Percentiles rank a stretch among this genome's conserved stretches.
These are phyloP conservation scores for Malassezia sympodialis DNA, from an alignment of 1,284 basidiomycete species.

Conservation along the genomic window DNA sequence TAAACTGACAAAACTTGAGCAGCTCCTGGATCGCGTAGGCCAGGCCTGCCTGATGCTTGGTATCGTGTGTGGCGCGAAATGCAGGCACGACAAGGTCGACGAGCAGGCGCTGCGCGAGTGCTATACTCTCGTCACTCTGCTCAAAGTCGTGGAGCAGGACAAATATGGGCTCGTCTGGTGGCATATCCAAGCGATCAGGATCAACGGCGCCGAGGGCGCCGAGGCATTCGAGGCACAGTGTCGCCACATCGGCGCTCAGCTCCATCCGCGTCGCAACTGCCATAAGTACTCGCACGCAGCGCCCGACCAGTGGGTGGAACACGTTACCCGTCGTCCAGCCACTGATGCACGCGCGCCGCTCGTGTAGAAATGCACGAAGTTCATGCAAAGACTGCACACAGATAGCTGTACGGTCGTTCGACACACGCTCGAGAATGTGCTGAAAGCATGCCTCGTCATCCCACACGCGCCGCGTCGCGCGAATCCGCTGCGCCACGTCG, in stretches of 20 bases:
- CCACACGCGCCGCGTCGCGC: constrained; percentile 49
- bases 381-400: constrained; percentile 68
- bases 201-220: constrained; percentile 91
- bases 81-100: constrained; percentile 77
- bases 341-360: constrained; percentile 27
- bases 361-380: constrained; percentile 53
- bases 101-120: constrained; percentile 78
- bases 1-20: constrained; percentile 77
- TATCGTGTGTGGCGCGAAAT: constrained; percentile 85
- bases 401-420: constrained; percentile 73
- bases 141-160: constrained; percentile 72
- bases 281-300: constrained; percentile 63
- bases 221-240: constrained; percentile 71
- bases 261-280: constrained; percentile 57
- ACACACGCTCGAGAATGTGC: constrained; percentile 64
- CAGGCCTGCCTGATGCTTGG: constrained; percentile 77
- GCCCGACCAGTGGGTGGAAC: constrained; percentile 69
- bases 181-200: constrained; percentile 77
- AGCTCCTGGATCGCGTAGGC: constrained; percentile 90
- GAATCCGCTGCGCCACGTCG: constrained; percentile 36
- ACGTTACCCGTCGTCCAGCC: constrained; percentile 51
- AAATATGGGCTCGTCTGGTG: constrained; percentile 58
- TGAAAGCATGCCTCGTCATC: constrained; percentile 53
- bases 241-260: constrained; percentile 57
- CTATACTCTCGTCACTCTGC: constrained; percentile 66